Percentiles rank a stretch among this genome's conserved stretches.
Conservation (phyloP, 1,284 basidiomycete genomes). For the Tilletia caries region DNA sequence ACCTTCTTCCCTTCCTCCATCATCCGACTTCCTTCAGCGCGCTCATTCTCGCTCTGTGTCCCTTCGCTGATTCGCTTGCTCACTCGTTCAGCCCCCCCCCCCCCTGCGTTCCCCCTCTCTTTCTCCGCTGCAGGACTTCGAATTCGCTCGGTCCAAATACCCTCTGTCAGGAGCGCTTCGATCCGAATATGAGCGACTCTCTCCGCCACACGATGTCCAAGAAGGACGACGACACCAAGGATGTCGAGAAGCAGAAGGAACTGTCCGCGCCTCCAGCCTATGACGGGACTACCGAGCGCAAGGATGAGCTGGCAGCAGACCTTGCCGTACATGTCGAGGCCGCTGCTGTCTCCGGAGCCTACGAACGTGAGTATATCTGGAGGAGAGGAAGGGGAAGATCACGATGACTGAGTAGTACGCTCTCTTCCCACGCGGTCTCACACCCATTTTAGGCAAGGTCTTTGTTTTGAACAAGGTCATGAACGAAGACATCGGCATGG, state of each 20-base stretch:
- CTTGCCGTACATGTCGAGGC: neutral
- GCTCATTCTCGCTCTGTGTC: too few species aligned
- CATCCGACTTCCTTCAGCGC: too few species aligned
- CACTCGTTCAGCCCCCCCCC: too few species aligned
- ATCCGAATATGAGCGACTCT: neutral
- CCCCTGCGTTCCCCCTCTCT: too few species aligned
- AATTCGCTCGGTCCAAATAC: neutral
- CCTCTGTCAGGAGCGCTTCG: neutral
- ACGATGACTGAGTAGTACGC: too few species aligned
- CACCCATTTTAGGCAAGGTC: constrained; percentile 46
- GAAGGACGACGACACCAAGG: neutral
- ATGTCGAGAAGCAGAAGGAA: constrained; percentile 1
- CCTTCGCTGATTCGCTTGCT: too few species aligned
- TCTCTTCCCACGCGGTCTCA: too few species aligned
- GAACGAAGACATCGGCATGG: constrained; percentile 45
- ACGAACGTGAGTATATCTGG: neutral
- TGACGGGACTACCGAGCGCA: neutral
- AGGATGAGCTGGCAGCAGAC: neutral
- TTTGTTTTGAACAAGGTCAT: constrained; percentile 52
- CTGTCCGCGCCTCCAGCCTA: neutral
- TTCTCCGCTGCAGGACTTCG: too few species aligned
- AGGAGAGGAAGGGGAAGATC: too few species aligned
- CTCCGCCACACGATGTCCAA: neutral
- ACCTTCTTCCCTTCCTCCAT: too few species aligned
- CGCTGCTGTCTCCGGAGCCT: neutral